Evolutionary conservation across 2,329 filamentous ascomycete genomes (phyloP).

Genomic region (Blumeriella jaapii): DNA sequence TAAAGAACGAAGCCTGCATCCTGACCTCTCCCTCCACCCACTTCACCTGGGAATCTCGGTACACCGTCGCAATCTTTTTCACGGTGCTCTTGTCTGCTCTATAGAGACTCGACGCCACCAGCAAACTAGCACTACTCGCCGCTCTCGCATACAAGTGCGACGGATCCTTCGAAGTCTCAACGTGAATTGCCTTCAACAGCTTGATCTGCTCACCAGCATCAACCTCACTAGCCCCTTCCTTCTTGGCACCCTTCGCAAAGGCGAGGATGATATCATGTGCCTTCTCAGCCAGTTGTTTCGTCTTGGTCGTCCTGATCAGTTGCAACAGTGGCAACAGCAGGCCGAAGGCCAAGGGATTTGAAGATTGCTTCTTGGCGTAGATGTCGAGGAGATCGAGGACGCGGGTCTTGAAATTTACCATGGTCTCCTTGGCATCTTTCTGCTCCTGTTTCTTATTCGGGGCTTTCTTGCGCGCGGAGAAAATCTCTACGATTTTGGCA

Average conservation of each 20-base stretch:
- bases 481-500: slow-evolving; percentile 70
- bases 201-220: slow-evolving; percentile 31
- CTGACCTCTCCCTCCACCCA: slow-evolving; percentile 48
- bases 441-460: slow-evolving; percentile 67
- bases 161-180: slow-evolving; percentile 47
- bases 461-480: slow-evolving; percentile 62
- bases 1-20: slow-evolving; percentile 55
- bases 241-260: slow-evolving; percentile 51
- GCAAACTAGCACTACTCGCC: slow-evolving; percentile 60
- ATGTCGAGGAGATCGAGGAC: slow-evolving; percentile 80
- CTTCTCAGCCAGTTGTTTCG: slow-evolving; percentile 64
- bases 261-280: slow-evolving; percentile 60
- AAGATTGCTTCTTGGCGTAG: slow-evolving; percentile 69
- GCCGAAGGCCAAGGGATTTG: slow-evolving; percentile 53
- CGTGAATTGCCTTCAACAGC: slow-evolving; percentile 56
- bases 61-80: slow-evolving; percentile 48
- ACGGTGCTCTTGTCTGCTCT: slow-evolving; percentile 41
- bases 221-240: slow-evolving; percentile 32
- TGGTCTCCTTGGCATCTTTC: slow-evolving; percentile 76
- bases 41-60: slow-evolving; percentile 46
- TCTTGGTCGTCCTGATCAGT: slow-evolving; percentile 64
- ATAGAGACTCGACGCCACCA: slow-evolving; percentile 52
- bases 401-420: slow-evolving; percentile 90
- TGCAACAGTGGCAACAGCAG: slow-evolving; percentile 66
- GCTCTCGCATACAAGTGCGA: slow-evolving; percentile 64